Evolutionary conservation across 2,329 filamentous ascomycete species (phyloP), one percentile per base, ranked within the genome.

Genomic region (Teratosphaeria viscida): DNA sequence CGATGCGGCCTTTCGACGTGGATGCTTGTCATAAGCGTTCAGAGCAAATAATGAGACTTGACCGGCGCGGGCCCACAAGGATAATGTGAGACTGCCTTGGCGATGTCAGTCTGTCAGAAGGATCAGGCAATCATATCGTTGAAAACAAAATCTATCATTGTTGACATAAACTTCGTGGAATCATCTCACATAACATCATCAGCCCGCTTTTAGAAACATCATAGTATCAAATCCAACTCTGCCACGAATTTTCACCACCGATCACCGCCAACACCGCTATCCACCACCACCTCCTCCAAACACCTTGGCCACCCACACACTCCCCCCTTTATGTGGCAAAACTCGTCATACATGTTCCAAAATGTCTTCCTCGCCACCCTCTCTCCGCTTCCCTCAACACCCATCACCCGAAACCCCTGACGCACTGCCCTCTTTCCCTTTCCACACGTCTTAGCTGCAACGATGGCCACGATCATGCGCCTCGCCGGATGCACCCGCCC

Each of bases 261-360:
- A 14, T 5, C 8, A 43, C 16, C 37, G 11, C 37, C 10, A 43
- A 10, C 23, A 23, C 23, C 23, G 23, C 23, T 23, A 23, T 23
- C 23, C 23, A 23, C 37, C 37, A 43, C 12, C 5, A 43, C 37
- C 10, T 16, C 37, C 37, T n/a, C 6, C 52, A 53, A 6, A 53
- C 23, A 3, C 52, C 29, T n/a, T 2, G 52, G 52, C 14, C 19
- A 53, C 16, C 12, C 52, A 19, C 23, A 27, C 14, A 27, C 52
- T 16, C 11, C 11, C 37, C 16, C 11, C 11, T 14, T 14, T 12
- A n/a, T 12, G 5, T 2, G 37, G 16, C 53, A 57, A 37, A 32
- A 56, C 26, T 54, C 54, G 57, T 62, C 61, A 47, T 60, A 62
- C 56, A 60, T 54, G 27, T 43, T 49, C 61, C 61, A 62, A 43